A percentile compares a stretch with the other conserved stretches of the same genome.
These are phyloP conservation scores for Mortierella alpina DNA, from an alignment of 192 early-diverging fungal species.

Conservation along the genomic window DNA sequence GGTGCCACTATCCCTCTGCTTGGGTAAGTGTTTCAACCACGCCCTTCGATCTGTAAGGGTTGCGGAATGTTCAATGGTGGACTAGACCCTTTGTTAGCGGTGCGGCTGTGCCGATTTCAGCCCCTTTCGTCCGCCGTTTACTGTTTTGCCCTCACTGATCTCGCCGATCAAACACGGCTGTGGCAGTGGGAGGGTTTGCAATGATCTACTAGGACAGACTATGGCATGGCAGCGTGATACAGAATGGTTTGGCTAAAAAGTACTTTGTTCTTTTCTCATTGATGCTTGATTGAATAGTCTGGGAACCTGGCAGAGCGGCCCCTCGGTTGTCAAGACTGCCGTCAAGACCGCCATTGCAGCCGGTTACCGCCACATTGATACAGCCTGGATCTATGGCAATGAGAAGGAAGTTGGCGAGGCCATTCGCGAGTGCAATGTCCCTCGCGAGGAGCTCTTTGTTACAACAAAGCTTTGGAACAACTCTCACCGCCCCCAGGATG, in stretches of 20 bases:
- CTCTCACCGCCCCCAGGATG: conserved; percentile 66
- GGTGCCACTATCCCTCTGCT: conserved; percentile 72
- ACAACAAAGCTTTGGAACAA: conserved; percentile 79
- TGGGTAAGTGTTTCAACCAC: conserved; percentile 47
- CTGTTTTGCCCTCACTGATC: no score
- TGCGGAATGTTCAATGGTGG: not conserved
- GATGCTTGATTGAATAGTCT: conserved; percentile 19
- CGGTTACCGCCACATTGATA: conserved; percentile 79
- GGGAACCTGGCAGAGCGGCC: conserved; percentile 68
- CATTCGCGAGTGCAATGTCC: conserved; percentile 67
- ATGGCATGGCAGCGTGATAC: not conserved
- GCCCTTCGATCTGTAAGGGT: not conserved
- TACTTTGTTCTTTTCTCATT: not conserved
- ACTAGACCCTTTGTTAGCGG: not conserved
- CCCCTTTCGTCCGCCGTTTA: no score
- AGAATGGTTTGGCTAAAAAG: not conserved
- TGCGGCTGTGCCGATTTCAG: not conserved
- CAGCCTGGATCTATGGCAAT: conserved; percentile 73
- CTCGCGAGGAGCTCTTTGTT: conserved; percentile 82
- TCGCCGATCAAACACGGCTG: no score
- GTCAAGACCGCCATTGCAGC: conserved; percentile 70
- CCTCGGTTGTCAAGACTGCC: conserved; percentile 67
- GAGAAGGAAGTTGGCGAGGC: conserved; percentile 84
- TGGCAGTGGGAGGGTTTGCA: no score
- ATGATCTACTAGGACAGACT: no score